Conservation (phyloP, 139 green algal genomes). For the Mychonastes homosphaera region DNA sequence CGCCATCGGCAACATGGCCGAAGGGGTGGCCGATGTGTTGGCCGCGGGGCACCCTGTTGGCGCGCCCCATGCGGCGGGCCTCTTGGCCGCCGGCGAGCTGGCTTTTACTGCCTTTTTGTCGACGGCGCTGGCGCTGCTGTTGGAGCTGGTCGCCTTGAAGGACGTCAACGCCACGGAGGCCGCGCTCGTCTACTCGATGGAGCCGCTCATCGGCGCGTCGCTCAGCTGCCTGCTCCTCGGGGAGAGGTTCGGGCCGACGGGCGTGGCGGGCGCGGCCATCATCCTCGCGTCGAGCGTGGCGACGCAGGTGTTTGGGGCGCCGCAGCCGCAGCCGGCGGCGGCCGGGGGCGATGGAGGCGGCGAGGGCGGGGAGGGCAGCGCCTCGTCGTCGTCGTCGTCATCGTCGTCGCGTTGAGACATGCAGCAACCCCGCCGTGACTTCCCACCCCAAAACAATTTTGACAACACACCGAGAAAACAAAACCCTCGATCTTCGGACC, state of each 20-base stretch:
- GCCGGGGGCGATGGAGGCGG: too few relatives aligned
- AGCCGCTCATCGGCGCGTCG: conserved; percentile 30
- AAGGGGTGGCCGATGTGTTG: background rate
- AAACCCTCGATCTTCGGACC: too few relatives aligned
- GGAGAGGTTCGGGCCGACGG: conserved; percentile 48
- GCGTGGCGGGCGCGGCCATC: conserved; percentile 45
- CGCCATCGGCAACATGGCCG: background rate
- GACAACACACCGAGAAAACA: too few relatives aligned
- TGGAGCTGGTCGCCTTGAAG: conserved; percentile 60
- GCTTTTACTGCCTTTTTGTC: conserved; percentile 31
- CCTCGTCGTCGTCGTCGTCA: too few relatives aligned
- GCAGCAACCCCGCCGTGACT: too few relatives aligned
- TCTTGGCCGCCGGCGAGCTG: background rate
- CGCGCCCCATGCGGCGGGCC: conserved; percentile 6
- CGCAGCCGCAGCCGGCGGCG: too few relatives aligned
- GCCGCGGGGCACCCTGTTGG: background rate
- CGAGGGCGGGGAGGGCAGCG: too few relatives aligned
- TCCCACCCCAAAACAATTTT: too few relatives aligned
- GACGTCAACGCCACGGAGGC: conserved; percentile 44
- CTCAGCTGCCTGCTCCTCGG: conserved; percentile 45
- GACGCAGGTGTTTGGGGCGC: conserved; percentile 32
- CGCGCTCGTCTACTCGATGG: conserved; percentile 57
- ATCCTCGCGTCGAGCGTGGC: conserved; percentile 44
- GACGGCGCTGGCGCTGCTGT: conserved; percentile 52
- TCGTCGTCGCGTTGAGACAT: too few relatives aligned